These are phyloP conservation scores for Polyrhizophydium stewartii DNA, from an alignment of 371 early-diverging fungal species.

Conservation along the genomic window DNA sequence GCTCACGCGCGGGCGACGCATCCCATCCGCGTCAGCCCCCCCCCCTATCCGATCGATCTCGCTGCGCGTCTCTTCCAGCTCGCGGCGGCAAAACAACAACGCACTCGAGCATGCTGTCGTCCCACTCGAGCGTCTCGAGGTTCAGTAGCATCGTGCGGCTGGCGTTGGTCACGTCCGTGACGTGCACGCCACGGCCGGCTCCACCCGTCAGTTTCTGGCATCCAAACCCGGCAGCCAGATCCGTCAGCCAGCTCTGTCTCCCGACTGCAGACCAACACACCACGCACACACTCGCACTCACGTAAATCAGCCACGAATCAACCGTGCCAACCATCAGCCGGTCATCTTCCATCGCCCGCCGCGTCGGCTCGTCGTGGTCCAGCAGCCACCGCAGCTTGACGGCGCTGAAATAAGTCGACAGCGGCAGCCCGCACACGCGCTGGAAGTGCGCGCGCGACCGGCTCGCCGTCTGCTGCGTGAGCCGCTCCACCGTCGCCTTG, in stretches of 20 bases:
- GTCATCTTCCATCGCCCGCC: constrained; percentile 59
- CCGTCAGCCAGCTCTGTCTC: too few relatives aligned
- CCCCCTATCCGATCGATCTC: not conserved
- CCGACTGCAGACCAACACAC: not conserved
- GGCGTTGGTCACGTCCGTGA: constrained; percentile 95
- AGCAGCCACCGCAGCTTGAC: constrained; percentile 91
- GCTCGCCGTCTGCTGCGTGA: constrained; percentile 51
- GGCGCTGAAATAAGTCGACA: constrained; percentile 92
- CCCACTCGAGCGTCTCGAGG: constrained; percentile 77
- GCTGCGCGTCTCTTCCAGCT: not conserved
- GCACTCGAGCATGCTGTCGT: constrained; percentile 64
- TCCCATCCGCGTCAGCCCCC: too few relatives aligned
- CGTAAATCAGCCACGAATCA: constrained; percentile 90
- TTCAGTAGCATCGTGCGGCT: constrained; percentile 94
- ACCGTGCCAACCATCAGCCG: constrained; percentile 82
- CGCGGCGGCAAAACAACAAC: constrained; percentile 5
- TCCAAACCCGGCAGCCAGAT: too few relatives aligned
- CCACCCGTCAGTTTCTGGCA: constrained; percentile 63
- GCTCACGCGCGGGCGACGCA: too few relatives aligned
- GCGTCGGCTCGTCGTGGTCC: constrained; percentile 70
- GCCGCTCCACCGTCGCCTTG: constrained; percentile 59
- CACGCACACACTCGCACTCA: constrained; percentile 23
- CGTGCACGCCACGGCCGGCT: constrained; percentile 59
- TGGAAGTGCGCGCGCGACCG: constrained; percentile 21
- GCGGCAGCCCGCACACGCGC: constrained; percentile 78